These are phyloP conservation scores for Cutaneotrichosporon cavernicola DNA, from an alignment of 1,284 basidiomycete genomes.

Conservation along the genomic window DNA sequence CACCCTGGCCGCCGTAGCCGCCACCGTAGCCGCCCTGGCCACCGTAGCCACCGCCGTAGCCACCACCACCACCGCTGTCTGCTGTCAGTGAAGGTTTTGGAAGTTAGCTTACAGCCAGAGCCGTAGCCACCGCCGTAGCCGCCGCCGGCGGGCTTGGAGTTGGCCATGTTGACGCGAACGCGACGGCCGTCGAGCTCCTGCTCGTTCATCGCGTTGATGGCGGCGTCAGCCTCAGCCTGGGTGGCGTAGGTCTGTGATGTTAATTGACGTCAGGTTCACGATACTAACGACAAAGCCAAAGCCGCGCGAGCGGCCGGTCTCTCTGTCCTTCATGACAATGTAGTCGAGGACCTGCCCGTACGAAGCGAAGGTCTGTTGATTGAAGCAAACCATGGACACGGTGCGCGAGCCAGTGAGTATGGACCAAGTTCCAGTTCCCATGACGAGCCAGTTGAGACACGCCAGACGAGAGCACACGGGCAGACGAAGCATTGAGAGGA, in stretches of 20 bases:
- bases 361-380: constrained; percentile 48
- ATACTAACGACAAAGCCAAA: constrained; percentile 79
- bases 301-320: constrained; percentile 91
- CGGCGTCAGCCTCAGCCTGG: constrained; percentile 69
- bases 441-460: constrained; percentile 11
- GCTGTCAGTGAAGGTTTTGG: constrained; percentile 13
- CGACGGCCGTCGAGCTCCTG: constrained; percentile 90
- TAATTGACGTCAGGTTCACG: not conserved
- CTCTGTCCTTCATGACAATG: constrained; percentile 96
- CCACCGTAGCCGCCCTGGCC: constrained; percentile 48
- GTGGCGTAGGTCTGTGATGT: constrained; percentile 61
- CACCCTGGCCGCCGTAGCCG: constrained; percentile 41
- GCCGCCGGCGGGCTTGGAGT: constrained; percentile 68
- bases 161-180: constrained; percentile 88
- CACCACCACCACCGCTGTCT: constrained; percentile 42
- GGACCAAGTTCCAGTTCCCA: not conserved
- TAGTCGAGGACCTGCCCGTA: constrained; percentile 57
- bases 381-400: constrained; percentile 12
- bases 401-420: constrained; percentile 3
- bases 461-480: constrained; percentile 16
- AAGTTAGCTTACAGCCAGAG: constrained; percentile 41
- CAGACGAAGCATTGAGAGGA: constrained; percentile 13
- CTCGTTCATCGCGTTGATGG: constrained; percentile 80
- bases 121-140: constrained; percentile 52
- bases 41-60: constrained; percentile 34